Percentiles rank a stretch among this genome's conserved stretches.
Evolutionary conservation across 1,139 yeast species (phyloP).

Genomic region (Taiozyma sp.): DNA sequence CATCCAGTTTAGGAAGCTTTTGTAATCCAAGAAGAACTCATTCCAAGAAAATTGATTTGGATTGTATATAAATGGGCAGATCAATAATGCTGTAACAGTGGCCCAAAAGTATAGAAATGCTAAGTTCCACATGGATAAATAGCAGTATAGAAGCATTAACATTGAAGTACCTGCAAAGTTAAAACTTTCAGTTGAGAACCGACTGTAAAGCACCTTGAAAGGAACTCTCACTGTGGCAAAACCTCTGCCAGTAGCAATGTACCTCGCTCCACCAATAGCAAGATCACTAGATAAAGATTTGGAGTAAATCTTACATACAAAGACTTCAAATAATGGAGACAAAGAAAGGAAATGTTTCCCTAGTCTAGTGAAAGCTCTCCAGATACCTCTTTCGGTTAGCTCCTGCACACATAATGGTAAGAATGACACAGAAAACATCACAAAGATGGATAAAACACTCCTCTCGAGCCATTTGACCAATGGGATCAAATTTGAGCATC

Average conservation of each 20-base stretch:
- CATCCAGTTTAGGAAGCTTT: constrained; percentile 67
- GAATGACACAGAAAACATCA: constrained; percentile 69
- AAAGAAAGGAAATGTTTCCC: constrained; percentile 56
- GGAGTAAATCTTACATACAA: constrained; percentile 69
- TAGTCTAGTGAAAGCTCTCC: constrained; percentile 65
- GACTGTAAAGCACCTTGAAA: constrained; percentile 59
- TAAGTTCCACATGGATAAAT: constrained; percentile 71
- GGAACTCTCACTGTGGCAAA: constrained; percentile 75
- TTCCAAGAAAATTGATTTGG: constrained; percentile 78
- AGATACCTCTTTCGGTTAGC: constrained; percentile 67
- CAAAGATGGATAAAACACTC: constrained; percentile 68
- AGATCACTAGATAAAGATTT: constrained; percentile 61
- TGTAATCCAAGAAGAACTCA: constrained; percentile 69
- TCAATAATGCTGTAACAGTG: constrained; percentile 57
- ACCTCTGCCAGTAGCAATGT: constrained; percentile 74
- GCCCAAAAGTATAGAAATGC: constrained; percentile 76
- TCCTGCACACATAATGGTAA: constrained; percentile 69
- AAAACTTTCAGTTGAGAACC: constrained; percentile 69
- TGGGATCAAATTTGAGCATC: constrained; percentile 64
- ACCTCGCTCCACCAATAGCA: constrained; percentile 75
- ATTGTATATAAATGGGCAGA: constrained; percentile 67
- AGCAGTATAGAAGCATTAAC: constrained; percentile 58
- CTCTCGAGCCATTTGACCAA: constrained; percentile 72
- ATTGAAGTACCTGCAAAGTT: constrained; percentile 65
- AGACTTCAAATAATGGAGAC: constrained; percentile 71